Base-by-base conservation (phyloP, 805 yeast species). In the Candida ficus region DNA sequence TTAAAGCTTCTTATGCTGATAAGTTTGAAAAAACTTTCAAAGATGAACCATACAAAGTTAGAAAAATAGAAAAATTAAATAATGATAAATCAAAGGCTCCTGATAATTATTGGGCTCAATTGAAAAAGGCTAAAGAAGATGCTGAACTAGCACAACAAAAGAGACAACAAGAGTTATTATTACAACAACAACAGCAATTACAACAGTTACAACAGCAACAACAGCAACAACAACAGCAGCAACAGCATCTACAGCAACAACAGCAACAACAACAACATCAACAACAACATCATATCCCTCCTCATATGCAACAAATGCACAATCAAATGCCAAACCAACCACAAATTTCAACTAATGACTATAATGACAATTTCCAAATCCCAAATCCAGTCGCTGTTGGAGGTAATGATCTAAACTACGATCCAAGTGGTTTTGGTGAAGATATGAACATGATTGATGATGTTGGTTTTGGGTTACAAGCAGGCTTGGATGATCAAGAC, bases 401-500 rank as follows among this genome's bases (percentile, higher is more conserved):
- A 8, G 32, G 28, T 10, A 45, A 38, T 29, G 45, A 45, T 2
- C 12, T 48, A 14, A 37, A 37, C 17, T 50, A 45, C 26, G 41
- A 29, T 7, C 43, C 41, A 12, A 34, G 27, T 20, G 43, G 37
- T 1, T 48, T 52, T 23, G 46, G 27, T 9, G 54, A 42, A 3
- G 57, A 50, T 31, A 37, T 54, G 20, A 52, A 51, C 20, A 49
- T 51, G 52, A 61, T 62, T 42, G 64, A 60, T 37, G 67, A 62
- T 38, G 60, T 56, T 16, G 57, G 53, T 7, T 64, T 64, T 37
- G 63, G 57, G 2, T 40, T 59, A 20, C 53, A 50, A 16, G 47
- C 58, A 7, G 44, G 56, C 3, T 40, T 60, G 19, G 65, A 57
- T 33, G 66, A 60, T 28, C 59, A 58, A 26, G 68, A 63, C 36